A percentile compares a stretch with the other conserved stretches of the same genome.
phyloP scores from a whole-genome alignment of 768 basidiomycete species.

The Tricholoma matsutake region DNA sequence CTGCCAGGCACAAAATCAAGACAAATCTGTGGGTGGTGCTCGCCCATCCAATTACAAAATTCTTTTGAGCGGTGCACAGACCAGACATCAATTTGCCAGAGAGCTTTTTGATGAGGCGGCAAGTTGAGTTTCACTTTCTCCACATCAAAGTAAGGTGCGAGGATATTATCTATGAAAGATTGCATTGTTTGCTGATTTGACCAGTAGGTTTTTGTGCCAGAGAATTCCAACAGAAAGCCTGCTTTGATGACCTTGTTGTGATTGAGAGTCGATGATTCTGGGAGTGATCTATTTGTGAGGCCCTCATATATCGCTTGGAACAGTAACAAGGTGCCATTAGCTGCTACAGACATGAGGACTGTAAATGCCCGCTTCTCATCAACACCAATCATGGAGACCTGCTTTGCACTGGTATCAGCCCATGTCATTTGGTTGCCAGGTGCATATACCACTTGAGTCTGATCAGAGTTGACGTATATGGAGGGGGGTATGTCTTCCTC shows the following conservation, averaged over 20 bases:
- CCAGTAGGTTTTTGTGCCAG: conserved; percentile 22
- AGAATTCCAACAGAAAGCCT: background rate
- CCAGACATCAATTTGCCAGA: background rate
- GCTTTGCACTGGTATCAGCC: no score
- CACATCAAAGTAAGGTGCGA: background rate
- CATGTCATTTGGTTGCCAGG: no score
- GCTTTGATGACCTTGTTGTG: no score
- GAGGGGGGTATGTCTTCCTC: conserved; percentile 25
- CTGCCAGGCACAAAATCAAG: background rate
- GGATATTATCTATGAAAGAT: background rate
- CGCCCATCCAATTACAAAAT: background rate
- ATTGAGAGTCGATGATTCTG: background rate
- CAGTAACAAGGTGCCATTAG: conserved; percentile 24
- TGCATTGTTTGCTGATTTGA: conserved; percentile 18
- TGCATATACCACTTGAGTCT: no score
- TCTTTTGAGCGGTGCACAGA: background rate
- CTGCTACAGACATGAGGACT: conserved; percentile 24
- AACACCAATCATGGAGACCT: conserved; percentile 28
- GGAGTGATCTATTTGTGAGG: conserved; percentile 5
- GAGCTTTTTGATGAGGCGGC: background rate
- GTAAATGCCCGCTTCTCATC: conserved; percentile 38
- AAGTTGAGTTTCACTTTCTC: background rate
- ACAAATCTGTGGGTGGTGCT: background rate
- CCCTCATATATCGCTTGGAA: conserved; percentile 34
- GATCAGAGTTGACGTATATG: conserved; percentile 32